A percentile compares a stretch with the other conserved stretches of the same genome.
Conservation (phyloP, 225 moss, liverwort and hornwort species). For the Polytrichum formosum region DNA sequence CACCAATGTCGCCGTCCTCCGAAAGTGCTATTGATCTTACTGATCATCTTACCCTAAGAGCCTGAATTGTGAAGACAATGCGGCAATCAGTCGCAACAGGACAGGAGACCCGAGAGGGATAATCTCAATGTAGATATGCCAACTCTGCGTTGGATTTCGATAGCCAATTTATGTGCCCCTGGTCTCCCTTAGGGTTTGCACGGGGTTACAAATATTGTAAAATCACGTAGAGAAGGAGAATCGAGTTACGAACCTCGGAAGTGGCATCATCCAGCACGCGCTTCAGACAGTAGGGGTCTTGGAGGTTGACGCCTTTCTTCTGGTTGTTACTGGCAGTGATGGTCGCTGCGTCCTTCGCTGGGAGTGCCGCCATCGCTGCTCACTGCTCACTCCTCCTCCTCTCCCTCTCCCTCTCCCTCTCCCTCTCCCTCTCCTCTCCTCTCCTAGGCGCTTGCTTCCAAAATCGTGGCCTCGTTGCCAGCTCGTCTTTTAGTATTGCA, state of each 20-base stretch:
- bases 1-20: neutral
- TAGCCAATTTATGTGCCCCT: neutral
- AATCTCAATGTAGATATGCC: neutral
- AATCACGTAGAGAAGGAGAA: neutral
- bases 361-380: conserved; percentile 47
- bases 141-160: neutral
- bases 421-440: too few relatives aligned
- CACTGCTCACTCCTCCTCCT: neutral
- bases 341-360: conserved; percentile 37
- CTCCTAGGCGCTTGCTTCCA: too few relatives aligned
- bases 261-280: conserved; percentile 89
- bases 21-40: too few relatives aligned
- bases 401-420: too few relatives aligned
- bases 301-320: conserved; percentile 66
- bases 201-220: neutral
- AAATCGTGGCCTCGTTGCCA: too few relatives aligned
- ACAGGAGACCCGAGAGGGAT: too few relatives aligned
- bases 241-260: conserved; percentile 51
- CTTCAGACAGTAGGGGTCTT: conserved; percentile 93
- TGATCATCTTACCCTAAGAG: too few relatives aligned
- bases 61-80: too few relatives aligned
- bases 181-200: too few relatives aligned
- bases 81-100: too few relatives aligned
- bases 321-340: conserved; percentile 34
- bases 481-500: too few relatives aligned